Evolutionary conservation across 495 filamentous ascomycete species (phyloP), one percentile per base, ranked within the genome.

Genomic region (Penicillium atrosanguineum): DNA sequence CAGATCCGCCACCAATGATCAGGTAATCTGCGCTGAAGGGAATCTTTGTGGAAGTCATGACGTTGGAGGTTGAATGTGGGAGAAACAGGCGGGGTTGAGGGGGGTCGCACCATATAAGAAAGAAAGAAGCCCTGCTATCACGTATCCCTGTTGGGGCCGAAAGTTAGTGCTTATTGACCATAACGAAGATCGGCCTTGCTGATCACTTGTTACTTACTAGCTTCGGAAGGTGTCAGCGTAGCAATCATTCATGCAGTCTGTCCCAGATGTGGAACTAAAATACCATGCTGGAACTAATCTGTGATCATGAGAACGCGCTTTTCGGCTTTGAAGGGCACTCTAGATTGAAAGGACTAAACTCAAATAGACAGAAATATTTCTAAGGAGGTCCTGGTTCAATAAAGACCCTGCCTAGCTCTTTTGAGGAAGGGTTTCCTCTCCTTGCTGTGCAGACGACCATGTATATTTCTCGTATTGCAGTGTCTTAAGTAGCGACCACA

Each of bases 1-100:
- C 68, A 5, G 77, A 74, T 6, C 79, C 80, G 4, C 72, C 78
- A 1, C 78, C 71, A 26, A 75, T 44, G 25, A 75, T 66, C 19
- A 74, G 31, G 44, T 64, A 74, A 44, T 74, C 69, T 18, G 53
- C 53, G 11, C 39, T 52, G 9, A 21, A 12, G 29, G 53, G 66
- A 34, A 51, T 40, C 19, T 46, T 18, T 3, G 3, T 6, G 4
- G 41, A 4, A 11, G 34, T 19, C 57, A 60, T 60, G 15, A 15
- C 31, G 44, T 34, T 4, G 12, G 31, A 28, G 3, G 21, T 38
- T 26, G 7, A 23, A 18, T 15, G 31, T 9, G 23, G 4, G 26
- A 29, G 40, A 40, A 46, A 34, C 11, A 15, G 8, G 41, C 4
- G 31, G 15, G 16, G 12, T 16, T 7, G 42, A 18, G 9, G 16